Base-by-base conservation (phyloP, 257 asterid genomes). In the Solanum sejunctum region DNA sequence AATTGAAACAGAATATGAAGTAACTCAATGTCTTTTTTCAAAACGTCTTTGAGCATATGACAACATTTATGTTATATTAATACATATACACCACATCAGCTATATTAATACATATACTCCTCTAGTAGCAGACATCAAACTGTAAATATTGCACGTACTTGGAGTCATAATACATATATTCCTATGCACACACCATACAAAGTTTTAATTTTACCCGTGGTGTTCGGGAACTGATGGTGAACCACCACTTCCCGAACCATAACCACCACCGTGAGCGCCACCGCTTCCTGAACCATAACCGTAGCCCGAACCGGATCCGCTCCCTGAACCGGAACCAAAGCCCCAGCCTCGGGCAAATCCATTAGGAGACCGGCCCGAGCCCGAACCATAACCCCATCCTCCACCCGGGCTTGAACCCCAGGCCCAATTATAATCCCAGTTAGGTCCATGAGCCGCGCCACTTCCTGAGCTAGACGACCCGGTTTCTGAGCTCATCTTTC, bases 341-440 rank as follows among this genome's bases (percentile, higher is more conserved):
- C 92, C 92, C 13, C 12, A 85, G 9, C 88, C 91, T 17, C 84
- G 39, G 0, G 85, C 87, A 3, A 82, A 75, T 20, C 93, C 93
- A 77, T 69, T 87, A 13, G 91, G 89, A 16, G 93, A 85, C 23
- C 86, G 45, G 20, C 90, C 91, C 0, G 92, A 86, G 32, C 92
- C 93, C 0, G 92, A 86, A 11, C 93, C 93, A 15, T 86, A 88
- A 8, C 93, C 93, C 91, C 90, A 89, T 6, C 93, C 90, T 5
- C 72, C 86, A 11, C 85, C 84, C 4, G 92, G 93, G 43, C 87
- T 87, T 13, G 92, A 81, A 73, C 92, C 91, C 93, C 93, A 89
- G 6, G 88, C 92, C 93, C 93, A 88, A 84, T 39, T 82, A 54
- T 87, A 87, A 64, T 88, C 88, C 89, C 91, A 78, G 52, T 85